Evolutionary conservation across 805 yeast species (phyloP).

Genomic region (Candida ipomoeae): DNA sequence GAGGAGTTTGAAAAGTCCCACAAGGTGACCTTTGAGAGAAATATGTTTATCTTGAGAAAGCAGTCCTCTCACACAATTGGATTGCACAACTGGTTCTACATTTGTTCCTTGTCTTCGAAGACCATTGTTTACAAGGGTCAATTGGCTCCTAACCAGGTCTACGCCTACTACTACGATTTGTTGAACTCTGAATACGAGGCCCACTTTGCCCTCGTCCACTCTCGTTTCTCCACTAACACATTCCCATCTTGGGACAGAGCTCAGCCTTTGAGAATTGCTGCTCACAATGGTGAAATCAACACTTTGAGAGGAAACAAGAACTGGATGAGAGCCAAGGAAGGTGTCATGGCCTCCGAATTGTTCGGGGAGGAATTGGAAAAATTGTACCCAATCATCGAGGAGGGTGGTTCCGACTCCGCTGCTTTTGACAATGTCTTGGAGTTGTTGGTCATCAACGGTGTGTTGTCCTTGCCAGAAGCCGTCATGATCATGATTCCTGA

Average conservation of each 20-base stretch:
- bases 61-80: conserved; percentile 90
- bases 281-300: conserved; percentile 98
- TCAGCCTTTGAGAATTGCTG: conserved; percentile 95
- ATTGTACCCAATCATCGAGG: conserved; percentile 92
- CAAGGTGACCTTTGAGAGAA: conserved; percentile 71
- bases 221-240: conserved; percentile 95
- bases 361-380: conserved; percentile 91
- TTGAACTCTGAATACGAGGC: conserved; percentile 89
- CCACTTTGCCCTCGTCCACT: conserved; percentile 93
- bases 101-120: conserved; percentile 83
- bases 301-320: conserved; percentile 96
- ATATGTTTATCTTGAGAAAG: conserved; percentile 80
- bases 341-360: conserved; percentile 82
- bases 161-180: conserved; percentile 89
- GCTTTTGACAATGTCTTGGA: conserved; percentile 96
- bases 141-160: conserved; percentile 93
- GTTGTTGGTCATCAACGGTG: conserved; percentile 86
- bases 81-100: conserved; percentile 94
- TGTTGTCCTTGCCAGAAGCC: conserved; percentile 90
- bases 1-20: conserved; percentile 54
- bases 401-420: conserved; percentile 98
- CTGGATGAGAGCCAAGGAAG: conserved; percentile 99
- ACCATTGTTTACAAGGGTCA: conserved; percentile 97
- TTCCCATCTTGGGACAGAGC: conserved; percentile 99
- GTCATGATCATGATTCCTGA: conserved; percentile 96